Evolutionary conservation across 202 grass and related monocot genomes (phyloP), one percentile per base, ranked within the genome.

Genomic region (Hordeum pubiflorum): DNA sequence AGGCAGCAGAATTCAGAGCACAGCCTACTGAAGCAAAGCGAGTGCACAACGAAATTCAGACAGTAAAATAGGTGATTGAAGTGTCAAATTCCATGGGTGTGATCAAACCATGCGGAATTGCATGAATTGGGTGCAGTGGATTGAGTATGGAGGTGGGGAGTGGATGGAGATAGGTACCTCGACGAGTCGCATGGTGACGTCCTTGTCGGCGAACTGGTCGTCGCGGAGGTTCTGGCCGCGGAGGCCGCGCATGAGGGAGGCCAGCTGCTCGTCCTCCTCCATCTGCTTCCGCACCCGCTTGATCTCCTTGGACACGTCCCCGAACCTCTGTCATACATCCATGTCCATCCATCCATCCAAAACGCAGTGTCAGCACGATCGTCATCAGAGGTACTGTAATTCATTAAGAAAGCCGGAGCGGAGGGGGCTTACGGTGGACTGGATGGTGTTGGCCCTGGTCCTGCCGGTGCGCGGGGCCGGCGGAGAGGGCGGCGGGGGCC

Each of bases 261-360:
- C 65, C 10, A 97, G 88, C 86, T 97, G 92, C 89, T 97, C 95
- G 82, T 97, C 95, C 86, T 97, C 79, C 92, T 97, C 94, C 95
- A 97, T 94, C 83, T 97, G 92, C 85, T 97, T 97, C 29, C 95
- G 87, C 79, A 97, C 92, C 29, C 89, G 91, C 88, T 93, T 91
- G 26, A 97, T 97, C 88, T 97, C 94, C 68, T 91, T 87, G 60
- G 94, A 97, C 31, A 97, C 83, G 4, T 86, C 91, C 18, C 90
- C 92, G 71, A 94, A 88, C 63, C 90, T 87, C 94, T 97, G 59
- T n/a, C 33, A 74, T 33, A 15, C 13, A 27, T 27, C 26, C 10
- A 80, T 4, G 14, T 20, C 10, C 21, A 9, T 59, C 3, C 12
- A 4, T 59, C n/a, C 48, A 5, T 69, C 20, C 21, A 66, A 78